Evolutionary conservation across 1,284 basidiomycete species (phyloP), one percentile per base, ranked within the genome.

Genomic region (Ceratobasidium sp.): DNA sequence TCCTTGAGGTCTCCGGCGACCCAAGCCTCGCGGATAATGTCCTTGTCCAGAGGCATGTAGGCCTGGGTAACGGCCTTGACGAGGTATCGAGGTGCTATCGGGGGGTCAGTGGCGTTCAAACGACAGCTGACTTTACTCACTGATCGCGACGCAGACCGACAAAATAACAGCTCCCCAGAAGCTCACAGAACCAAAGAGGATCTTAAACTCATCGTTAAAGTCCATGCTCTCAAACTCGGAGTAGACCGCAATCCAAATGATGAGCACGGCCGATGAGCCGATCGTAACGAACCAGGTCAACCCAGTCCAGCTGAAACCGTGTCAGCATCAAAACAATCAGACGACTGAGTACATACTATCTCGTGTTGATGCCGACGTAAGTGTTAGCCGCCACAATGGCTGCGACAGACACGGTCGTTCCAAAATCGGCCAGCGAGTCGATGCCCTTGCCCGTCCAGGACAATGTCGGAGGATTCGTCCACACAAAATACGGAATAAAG

Each of bases 11-110:
- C 87, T 3, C 93, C 93, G 56, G 80, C 78, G 5, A 95, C 90
- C 93, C 93, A 96, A 82, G 87, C 89, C 79, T 97, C 94, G 22
- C 94, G 87, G 10, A 97, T 82, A 71, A 96, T 89, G 75, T 96
- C 92, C 77, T 86, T 88, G 80, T 94, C 92, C 17, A 88, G 81
- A 3, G 93, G 92, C 57, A 77, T 79, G 75, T 92, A 94, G 0
- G 86, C 82, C 1, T 86, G 82, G 17, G 83, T 82, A 62, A 87
- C 75, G 77, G 85, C 92, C 75, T 93, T 92, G 79, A 87, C 80
- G 45, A 92, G 68, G 79, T 89, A 90, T 3, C 89, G 85, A 6
- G 91, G 91, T 8, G 84, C 91, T 92, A 34, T 27, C 20, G 65
- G 27, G 49, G 40, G 47, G 40, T 67, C 12, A 73, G 56, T 38